These are phyloP conservation scores for Colletotrichum sp. DNA, from an alignment of 2,329 filamentous ascomycete species.

Conservation along the genomic window DNA sequence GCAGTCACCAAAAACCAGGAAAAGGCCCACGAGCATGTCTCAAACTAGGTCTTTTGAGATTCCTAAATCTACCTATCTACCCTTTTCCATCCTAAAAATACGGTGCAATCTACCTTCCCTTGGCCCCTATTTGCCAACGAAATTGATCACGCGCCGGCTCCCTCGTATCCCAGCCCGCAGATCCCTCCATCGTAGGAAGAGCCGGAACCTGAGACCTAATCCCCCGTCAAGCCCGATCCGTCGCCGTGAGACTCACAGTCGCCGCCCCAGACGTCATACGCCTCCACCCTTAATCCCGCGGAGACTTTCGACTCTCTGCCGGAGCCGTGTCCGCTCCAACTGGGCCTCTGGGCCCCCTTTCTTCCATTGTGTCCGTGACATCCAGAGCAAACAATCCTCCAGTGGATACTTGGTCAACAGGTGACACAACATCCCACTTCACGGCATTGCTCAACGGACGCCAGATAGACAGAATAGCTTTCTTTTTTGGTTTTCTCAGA, in stretches of 20 bases:
- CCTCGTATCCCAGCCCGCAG: background rate
- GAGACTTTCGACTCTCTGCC: background rate
- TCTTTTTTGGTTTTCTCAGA: constrained; percentile 3
- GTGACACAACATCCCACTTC: background rate
- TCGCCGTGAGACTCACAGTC: background rate
- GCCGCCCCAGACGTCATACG: background rate
- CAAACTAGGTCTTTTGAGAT: background rate
- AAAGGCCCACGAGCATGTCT: background rate
- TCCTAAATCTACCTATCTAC: background rate
- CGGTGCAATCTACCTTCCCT: background rate
- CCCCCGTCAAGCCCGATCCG: background rate
- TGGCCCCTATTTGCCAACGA: background rate
- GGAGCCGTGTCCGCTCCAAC: background rate
- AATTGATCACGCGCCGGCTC: background rate
- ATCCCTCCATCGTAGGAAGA: background rate
- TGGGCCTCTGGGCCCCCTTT: background rate
- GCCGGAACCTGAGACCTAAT: background rate
- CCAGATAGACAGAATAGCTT: background rate
- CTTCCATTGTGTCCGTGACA: background rate
- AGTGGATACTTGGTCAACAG: background rate
- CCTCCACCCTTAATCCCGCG: background rate
- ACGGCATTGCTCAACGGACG: constrained; percentile 10
- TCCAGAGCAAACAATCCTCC: constrained; percentile 11
- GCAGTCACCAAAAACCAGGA: background rate
- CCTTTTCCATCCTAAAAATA: background rate